phyloP scores from a whole-genome alignment of 176 grass and related monocot genomes.

The Avena eriantha region DNA sequence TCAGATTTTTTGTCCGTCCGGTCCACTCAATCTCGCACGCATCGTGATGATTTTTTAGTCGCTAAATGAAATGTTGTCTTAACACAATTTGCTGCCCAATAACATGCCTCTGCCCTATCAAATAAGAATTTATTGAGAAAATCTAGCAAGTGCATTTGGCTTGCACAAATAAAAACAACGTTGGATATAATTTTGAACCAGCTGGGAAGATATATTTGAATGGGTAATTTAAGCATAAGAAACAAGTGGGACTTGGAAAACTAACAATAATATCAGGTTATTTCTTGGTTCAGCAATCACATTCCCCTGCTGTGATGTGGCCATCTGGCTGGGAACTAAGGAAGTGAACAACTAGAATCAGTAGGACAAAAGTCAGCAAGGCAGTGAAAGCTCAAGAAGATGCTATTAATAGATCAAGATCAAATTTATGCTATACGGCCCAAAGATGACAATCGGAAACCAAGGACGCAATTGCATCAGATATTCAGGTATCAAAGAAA shows the following conservation, averaged over 20 bases:
- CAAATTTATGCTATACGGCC: conserved; percentile 1
- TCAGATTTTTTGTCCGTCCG: neutral
- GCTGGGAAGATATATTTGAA: neutral
- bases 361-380: conserved; percentile 2
- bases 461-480: neutral
- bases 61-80: neutral
- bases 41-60: neutral
- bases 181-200: neutral
- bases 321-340: conserved; percentile 2
- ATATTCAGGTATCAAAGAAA: conserved; percentile 33
- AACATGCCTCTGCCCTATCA: neutral
- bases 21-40: neutral
- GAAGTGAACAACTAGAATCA: neutral
- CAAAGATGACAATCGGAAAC: neutral
- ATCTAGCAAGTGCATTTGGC: neutral
- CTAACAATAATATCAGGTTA: conserved; percentile 5
- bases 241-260: conserved; percentile 1
- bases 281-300: conserved; percentile 14
- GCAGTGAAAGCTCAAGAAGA: neutral
- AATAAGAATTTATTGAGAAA: neutral
- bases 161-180: neutral
- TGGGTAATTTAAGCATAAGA: conserved; percentile 17
- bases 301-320: neutral
- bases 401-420: neutral
- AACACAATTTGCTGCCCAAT: neutral